Evolutionary conservation across 768 basidiomycete species (phyloP), one percentile per base, ranked within the genome.

Genomic region (Tephrocybe rancida): DNA sequence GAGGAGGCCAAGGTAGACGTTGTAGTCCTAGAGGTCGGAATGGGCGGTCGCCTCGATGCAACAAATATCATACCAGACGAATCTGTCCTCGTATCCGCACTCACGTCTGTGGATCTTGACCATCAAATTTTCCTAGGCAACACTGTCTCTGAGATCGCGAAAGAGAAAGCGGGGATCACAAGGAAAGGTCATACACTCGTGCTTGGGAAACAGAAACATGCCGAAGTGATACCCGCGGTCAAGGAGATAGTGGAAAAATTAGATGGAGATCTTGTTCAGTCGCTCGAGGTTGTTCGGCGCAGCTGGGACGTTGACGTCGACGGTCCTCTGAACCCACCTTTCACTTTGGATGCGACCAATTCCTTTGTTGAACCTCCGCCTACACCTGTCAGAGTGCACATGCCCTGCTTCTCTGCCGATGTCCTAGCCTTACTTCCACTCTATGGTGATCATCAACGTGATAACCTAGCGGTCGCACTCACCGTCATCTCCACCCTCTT

Each of bases 41-140:
- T 99, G 88, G 97, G 97, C 0, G 97, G 97, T 4, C 78, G 84
- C 3, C 70, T 88, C 44, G 97, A 99, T 66, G 96, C 97, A 18
- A 99, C 97, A 3, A 99, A 99, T 66, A 80, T 90, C 49, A 82
- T 98, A n/a, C 81, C 90, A 2, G 81, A 87, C 41, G 75, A 80
- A 1, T 73, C 73, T 46, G 80, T 95, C 37, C 69, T 93, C 27
- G 84, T 87, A 1, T 92, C 90, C 16, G 89, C 85, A 29, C 75
- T 98, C 26, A 92, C 95, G 0, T 71, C 86, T 2, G 90, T 98
- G 19, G 95, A 94, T 68, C 73, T 98, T 37, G 97, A 99, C 71
- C 97, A 98, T 68, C 93, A 95, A 59, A 81, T 82, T 3, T 94
- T 96, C 66, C 78, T 99, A 22, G 97, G 97, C 0, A 67, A 81